phyloP scores from a whole-genome alignment of 805 yeast genomes.

The Tetrapisispora arboricola region DNA sequence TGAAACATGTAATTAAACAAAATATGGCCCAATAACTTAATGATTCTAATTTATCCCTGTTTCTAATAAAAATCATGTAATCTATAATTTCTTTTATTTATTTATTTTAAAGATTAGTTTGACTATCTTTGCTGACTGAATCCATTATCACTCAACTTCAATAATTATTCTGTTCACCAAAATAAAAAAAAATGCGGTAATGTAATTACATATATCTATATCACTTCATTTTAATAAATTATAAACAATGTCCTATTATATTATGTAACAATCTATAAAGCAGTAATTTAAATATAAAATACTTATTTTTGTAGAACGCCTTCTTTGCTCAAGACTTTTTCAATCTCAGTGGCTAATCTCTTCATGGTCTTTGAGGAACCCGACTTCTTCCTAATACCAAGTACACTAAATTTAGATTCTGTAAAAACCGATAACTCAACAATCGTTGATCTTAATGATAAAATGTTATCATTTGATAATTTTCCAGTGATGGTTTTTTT shows the following conservation, averaged over 20 bases:
- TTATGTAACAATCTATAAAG: not conserved
- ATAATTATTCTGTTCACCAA: too few species aligned
- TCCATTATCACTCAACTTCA: too few species aligned
- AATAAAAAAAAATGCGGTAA: not conserved
- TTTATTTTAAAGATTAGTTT: not conserved
- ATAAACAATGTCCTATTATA: conserved; percentile 2
- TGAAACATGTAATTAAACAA: too few species aligned
- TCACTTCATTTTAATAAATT: too few species aligned
- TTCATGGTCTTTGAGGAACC: conserved; percentile 57
- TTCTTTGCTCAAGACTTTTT: conserved; percentile 55
- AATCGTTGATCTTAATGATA: conserved; percentile 53
- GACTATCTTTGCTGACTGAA: too few species aligned
- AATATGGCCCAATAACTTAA: too few species aligned
- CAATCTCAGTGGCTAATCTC: conserved; percentile 51
- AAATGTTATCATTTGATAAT: conserved; percentile 48
- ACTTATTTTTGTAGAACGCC: conserved; percentile 33
- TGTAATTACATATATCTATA: not conserved
- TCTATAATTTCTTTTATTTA: too few species aligned
- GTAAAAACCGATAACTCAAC: conserved; percentile 44
- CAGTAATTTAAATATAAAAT: not conserved
- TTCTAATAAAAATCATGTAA: not conserved
- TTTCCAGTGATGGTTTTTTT: conserved; percentile 46
- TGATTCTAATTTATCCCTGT: too few species aligned
- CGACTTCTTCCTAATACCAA: conserved; percentile 50
- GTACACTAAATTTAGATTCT: conserved; percentile 40